Evolutionary conservation across 2,329 filamentous ascomycete species (phyloP).

Genomic region (Aspergillus sp.): DNA sequence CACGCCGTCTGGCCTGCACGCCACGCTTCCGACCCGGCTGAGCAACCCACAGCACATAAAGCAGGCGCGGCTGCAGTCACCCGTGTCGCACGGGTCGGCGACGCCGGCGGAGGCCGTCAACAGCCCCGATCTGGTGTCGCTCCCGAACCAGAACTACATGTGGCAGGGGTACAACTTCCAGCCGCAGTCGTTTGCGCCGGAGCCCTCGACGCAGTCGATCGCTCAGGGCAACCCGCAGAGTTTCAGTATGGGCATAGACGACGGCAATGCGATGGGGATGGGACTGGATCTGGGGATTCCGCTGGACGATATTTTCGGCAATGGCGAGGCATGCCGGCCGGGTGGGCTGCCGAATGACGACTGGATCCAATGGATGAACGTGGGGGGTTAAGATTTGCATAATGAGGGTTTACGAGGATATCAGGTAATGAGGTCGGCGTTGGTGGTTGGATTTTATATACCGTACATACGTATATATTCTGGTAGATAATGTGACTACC

Average conservation of each 20-base stretch:
- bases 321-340: slow-evolving; percentile 25
- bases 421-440: slow-evolving; percentile 1
- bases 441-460: not conserved
- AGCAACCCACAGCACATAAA: slow-evolving; percentile 16
- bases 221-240: slow-evolving; percentile 21
- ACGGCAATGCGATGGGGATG: slow-evolving; percentile 28
- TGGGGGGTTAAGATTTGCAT: slow-evolving; percentile 11
- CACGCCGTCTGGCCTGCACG: slow-evolving; percentile 20
- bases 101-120: slow-evolving; percentile 34
- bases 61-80: slow-evolving; percentile 32
- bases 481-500: not conserved
- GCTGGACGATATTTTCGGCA: slow-evolving; percentile 44
- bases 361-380: slow-evolving; percentile 42
- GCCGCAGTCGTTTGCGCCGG: slow-evolving; percentile 17
- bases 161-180: slow-evolving; percentile 42
- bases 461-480: slow-evolving; percentile 6
- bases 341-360: slow-evolving; percentile 32
- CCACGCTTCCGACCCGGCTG: slow-evolving; percentile 29
- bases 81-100: slow-evolving; percentile 28
- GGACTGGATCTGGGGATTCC: slow-evolving; percentile 36
- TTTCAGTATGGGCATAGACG: slow-evolving; percentile 27
- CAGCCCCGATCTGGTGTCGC: slow-evolving; percentile 42
- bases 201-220: slow-evolving; percentile 20
- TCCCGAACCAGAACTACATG: slow-evolving; percentile 41
- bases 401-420: slow-evolving; percentile 3